Evolutionary conservation across 768 basidiomycete species (phyloP).

Genomic region (Auricularia sp.): DNA sequence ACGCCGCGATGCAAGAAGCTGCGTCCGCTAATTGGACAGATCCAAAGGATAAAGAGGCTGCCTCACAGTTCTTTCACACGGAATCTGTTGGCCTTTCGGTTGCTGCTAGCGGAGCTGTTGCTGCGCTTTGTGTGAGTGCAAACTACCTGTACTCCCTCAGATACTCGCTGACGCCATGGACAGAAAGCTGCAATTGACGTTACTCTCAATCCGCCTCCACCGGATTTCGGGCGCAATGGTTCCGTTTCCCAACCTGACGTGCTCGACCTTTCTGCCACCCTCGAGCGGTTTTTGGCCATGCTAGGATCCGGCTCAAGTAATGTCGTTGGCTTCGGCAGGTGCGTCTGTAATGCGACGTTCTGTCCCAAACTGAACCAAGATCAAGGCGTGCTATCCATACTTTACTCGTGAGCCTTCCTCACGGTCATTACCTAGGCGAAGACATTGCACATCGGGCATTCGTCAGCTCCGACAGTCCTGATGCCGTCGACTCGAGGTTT

Average conservation of each 20-base stretch:
- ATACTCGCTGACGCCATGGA: not conserved
- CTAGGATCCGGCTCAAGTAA: conserved; percentile 47
- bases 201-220: not conserved
- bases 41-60: conserved; percentile 39
- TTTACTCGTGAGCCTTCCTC: conserved; percentile 48
- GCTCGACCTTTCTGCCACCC: conserved; percentile 39
- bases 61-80: conserved; percentile 42
- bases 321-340: conserved; percentile 56
- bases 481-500: conserved; percentile 52
- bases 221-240: not conserved
- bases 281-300: conserved; percentile 64
- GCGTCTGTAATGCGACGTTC: conserved; percentile 20
- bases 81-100: conserved; percentile 67
- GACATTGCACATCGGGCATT: conserved; percentile 64
- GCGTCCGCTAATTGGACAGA: conserved; percentile 46
- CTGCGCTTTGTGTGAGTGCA: conserved; percentile 73
- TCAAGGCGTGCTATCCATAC: conserved; percentile 67
- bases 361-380: conserved; percentile 7
- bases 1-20: conserved; percentile 61
- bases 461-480: conserved; percentile 42
- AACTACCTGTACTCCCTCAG: not conserved
- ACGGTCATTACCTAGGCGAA: conserved; percentile 46
- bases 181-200: not conserved
- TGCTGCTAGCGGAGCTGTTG: conserved; percentile 78
- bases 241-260: conserved; percentile 29